A percentile compares a stretch with the other conserved stretches of the same genome.
Conservation (phyloP, 352 stramenopile genomes). For the Pythium diclinum region DNA sequence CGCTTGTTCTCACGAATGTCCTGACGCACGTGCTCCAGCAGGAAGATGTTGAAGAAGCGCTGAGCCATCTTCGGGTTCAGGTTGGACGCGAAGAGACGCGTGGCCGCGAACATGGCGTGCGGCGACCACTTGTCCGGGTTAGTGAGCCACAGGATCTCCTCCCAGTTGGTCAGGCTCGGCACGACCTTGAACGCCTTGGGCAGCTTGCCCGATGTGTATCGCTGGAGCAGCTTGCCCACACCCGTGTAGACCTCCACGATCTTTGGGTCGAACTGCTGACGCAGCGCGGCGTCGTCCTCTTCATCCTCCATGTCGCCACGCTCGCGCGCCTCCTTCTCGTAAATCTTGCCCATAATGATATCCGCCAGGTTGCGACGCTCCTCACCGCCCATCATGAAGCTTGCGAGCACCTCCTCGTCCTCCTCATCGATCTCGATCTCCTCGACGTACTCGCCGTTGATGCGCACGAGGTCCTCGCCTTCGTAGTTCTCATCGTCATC, state of each 20-base stretch:
- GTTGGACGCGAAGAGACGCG: slow-evolving; percentile 98
- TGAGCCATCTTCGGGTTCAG: slow-evolving; percentile 99
- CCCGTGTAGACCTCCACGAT: slow-evolving; percentile 98
- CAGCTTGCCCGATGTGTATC: slow-evolving; percentile 98
- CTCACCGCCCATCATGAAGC: slow-evolving; percentile 80
- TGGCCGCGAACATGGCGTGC: slow-evolving; percentile 97
- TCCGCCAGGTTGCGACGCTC: slow-evolving; percentile 95
- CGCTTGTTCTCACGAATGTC: slow-evolving; percentile 98
- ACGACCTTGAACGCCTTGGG: slow-evolving; percentile 99
- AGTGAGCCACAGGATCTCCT: slow-evolving; percentile 97
- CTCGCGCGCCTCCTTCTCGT: slow-evolving; percentile 92
- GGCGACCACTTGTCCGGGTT: slow-evolving; percentile 97
- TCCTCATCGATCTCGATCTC: slow-evolving; percentile 87
- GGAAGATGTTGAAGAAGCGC: slow-evolving; percentile 98
- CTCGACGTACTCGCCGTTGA: slow-evolving; percentile 91
- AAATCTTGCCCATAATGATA: slow-evolving; percentile 99
- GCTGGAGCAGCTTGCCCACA: slow-evolving; percentile 96
- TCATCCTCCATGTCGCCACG: slow-evolving; percentile 80
- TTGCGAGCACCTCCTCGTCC: slow-evolving; percentile 82
- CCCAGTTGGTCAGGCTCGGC: slow-evolving; percentile 98
- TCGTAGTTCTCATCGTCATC: slow-evolving; percentile 84
- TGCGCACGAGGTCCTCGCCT: slow-evolving; percentile 82
- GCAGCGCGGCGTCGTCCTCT: slow-evolving; percentile 43
- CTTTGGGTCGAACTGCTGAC: slow-evolving; percentile 89
- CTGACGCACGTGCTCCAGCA: slow-evolving; percentile 95